phyloP scores from a whole-genome alignment of 163 green algal species.

The Smithsoniella earleae region DNA sequence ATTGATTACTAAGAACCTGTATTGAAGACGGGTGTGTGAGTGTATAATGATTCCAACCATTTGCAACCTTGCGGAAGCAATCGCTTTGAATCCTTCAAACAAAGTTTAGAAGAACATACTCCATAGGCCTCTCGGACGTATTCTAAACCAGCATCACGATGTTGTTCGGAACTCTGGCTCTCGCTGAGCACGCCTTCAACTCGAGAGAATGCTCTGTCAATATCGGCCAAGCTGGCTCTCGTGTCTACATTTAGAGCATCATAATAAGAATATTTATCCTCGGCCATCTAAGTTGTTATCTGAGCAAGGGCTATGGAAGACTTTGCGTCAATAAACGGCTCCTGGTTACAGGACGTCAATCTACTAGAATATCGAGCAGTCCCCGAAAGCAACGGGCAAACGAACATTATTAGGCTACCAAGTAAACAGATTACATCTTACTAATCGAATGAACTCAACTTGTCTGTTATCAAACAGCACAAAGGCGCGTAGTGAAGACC shows the following conservation, averaged over 20 bases:
- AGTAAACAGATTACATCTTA: too few species aligned
- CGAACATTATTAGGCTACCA: too few species aligned
- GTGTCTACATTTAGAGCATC: slow-evolving; percentile 13
- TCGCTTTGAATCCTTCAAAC: background rate
- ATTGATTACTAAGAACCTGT: slow-evolving; percentile 8
- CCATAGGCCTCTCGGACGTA: slow-evolving; percentile 7
- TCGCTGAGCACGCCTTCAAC: background rate
- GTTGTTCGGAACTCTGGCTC: background rate
- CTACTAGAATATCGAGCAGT: too few species aligned
- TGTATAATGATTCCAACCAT: background rate
- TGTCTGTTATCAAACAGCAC: too few species aligned
- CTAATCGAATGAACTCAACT: too few species aligned
- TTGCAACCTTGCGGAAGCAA: background rate
- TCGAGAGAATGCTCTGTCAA: background rate
- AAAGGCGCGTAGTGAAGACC: too few species aligned
- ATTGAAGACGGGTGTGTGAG: background rate
- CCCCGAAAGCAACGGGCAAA: too few species aligned
- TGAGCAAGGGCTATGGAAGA: background rate
- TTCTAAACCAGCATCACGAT: background rate
- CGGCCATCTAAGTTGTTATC: background rate
- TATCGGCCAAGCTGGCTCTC: background rate
- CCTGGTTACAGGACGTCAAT: background rate
- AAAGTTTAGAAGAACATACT: background rate
- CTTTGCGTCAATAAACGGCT: background rate
- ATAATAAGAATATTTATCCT: slow-evolving; percentile 2